Percentiles rank a stretch among this genome's conserved stretches.
Evolutionary conservation across 495 filamentous ascomycete species (phyloP).

Genomic region (Penicillium canescens): DNA sequence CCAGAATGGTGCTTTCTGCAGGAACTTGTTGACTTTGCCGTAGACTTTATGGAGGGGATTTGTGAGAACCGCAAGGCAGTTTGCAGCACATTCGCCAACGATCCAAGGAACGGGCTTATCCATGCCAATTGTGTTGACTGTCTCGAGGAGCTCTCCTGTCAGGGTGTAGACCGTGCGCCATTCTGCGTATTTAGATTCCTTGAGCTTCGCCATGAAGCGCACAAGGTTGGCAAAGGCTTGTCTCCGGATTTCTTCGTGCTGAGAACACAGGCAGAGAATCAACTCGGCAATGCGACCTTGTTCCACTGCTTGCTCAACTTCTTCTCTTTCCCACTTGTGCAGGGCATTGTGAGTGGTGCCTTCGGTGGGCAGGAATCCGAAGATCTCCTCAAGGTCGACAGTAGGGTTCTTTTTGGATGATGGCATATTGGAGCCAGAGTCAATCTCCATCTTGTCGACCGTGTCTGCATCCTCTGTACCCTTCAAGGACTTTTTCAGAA

Average conservation of each 20-base stretch:
- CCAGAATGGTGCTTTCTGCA: slow-evolving; percentile 76
- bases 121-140: slow-evolving; percentile 55
- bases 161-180: slow-evolving; percentile 75
- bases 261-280: slow-evolving; percentile 72
- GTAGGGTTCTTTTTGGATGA: slow-evolving; percentile 10
- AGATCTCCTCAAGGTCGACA: slow-evolving; percentile 41
- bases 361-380: slow-evolving; percentile 40
- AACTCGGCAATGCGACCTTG: slow-evolving; percentile 67
- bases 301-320: slow-evolving; percentile 70
- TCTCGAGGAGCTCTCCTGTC: slow-evolving; percentile 75
- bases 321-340: slow-evolving; percentile 70
- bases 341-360: slow-evolving; percentile 42
- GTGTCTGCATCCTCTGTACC: slow-evolving; percentile 24
- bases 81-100: slow-evolving; percentile 70
- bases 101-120: slow-evolving; percentile 67
- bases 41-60: slow-evolving; percentile 85
- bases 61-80: slow-evolving; percentile 63
- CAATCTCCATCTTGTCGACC: slow-evolving; percentile 24
- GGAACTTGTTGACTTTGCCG: slow-evolving; percentile 80
- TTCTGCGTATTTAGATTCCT: slow-evolving; percentile 72
- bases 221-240: slow-evolving; percentile 70
- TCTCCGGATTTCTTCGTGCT: slow-evolving; percentile 68
- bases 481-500: slow-evolving; percentile 44
- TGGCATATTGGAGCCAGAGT: slow-evolving; percentile 9
- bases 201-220: slow-evolving; percentile 64